Evolutionary conservation across 352 stramenopile genomes (phyloP), one percentile per base, ranked within the genome.

Genomic region (Phytopythium boreale): DNA sequence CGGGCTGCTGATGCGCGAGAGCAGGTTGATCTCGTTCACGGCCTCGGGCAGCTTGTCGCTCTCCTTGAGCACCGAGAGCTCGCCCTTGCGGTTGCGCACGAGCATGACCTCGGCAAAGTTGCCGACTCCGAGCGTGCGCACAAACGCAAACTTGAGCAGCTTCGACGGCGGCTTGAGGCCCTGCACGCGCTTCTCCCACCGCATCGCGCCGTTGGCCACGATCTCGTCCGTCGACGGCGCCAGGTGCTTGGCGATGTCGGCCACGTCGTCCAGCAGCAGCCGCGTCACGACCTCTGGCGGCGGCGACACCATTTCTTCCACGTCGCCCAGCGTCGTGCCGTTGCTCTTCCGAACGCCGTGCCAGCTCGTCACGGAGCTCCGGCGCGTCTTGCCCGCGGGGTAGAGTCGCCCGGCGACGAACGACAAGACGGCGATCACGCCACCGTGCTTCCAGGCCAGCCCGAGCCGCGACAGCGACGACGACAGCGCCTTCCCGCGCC

Each of bases 101-200:
- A 94, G 81, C 72, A 92, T 88, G 43, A 93, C 84, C 50, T 90
- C 82, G 12, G 80, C 84, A 59, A 90, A 94, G 36, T 90, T 90
- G 2, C 86, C 84, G 11, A 88, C 62, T 14, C 84, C 84, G 2
- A 95, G 67, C 26, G 84, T 87, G 4, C 71, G 65, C 14, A 93
- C 67, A 52, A 89, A 95, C 10, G 66, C 67, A 60, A 81, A 93
- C 58, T 77, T 81, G 5, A 87, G 71, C 51, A 95, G 67, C 51
- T 84, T 81, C 20, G 82, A 95, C 22, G 80, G 76, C 15, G 77
- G 26, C 12, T 74, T 53, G 12, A 92, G 68, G 26, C 68, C 60
- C 20, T 67, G 46, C 19, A 93, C 50, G 11, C 84, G 84, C 43
- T 90, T 89, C 8, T 66, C 44, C 82, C 82, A 93, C 11, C 82